phyloP scores from a whole-genome alignment of 176 grass and related monocot species.

The Musa troglodytarum region DNA sequence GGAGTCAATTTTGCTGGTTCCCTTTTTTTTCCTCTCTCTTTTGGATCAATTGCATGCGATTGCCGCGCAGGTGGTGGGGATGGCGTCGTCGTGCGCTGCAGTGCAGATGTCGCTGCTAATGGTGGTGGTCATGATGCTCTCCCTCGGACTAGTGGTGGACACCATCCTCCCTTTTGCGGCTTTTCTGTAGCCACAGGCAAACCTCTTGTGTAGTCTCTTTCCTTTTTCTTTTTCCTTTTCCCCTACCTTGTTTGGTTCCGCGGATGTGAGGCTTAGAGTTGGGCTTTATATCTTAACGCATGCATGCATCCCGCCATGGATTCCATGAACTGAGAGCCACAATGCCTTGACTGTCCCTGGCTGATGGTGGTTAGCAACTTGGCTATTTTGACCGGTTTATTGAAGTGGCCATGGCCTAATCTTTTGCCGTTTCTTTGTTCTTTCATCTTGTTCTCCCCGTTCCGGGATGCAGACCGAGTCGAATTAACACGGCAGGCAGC shows the following conservation, averaged over 20 bases:
- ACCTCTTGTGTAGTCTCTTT: neutral
- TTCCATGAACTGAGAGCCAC: no score
- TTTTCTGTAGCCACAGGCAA: neutral
- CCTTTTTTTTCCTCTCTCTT: no score
- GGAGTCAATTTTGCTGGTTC: neutral
- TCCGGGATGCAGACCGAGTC: no score
- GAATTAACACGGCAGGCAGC: no score
- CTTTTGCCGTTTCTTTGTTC: no score
- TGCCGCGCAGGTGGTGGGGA: slow-evolving; percentile 2
- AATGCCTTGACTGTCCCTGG: no score
- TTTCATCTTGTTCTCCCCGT: no score
- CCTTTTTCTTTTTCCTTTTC: neutral
- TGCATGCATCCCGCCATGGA: neutral
- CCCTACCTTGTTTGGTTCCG: neutral
- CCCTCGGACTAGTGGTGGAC: neutral
- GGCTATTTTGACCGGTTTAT: no score
- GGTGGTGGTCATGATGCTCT: neutral
- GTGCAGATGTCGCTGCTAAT: neutral
- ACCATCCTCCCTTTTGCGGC: neutral
- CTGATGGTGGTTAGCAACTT: no score
- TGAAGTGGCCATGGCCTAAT: no score
- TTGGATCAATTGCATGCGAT: neutral
- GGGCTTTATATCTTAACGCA: neutral
- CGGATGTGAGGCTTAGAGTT: no score
- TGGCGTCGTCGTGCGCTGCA: slow-evolving; percentile 2